Conservation (phyloP, 164 flowering plant species). For the Magnolia changhungtana region DNA sequence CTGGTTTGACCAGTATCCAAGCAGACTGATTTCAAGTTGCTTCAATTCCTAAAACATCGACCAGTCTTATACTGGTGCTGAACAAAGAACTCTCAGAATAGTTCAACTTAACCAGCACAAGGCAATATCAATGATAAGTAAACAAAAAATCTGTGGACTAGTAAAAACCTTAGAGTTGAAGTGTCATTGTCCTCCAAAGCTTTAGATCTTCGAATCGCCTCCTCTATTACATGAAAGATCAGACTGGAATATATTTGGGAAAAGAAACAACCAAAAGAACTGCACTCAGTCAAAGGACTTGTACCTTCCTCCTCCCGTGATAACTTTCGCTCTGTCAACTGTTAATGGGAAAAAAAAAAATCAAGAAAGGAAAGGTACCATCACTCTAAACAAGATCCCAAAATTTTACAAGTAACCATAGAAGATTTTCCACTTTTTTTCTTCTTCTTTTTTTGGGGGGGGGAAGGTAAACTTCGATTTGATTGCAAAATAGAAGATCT, state of each 20-base stretch:
- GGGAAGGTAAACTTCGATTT: too few species aligned
- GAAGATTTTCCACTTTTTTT: background rate
- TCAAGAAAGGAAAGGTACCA: too few species aligned
- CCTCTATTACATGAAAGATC: slow-evolving; percentile 41
- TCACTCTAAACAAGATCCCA: too few species aligned
- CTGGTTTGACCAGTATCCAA: background rate
- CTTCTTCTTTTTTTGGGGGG: too few species aligned
- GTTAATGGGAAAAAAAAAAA: slow-evolving; percentile 13
- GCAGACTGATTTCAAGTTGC: background rate
- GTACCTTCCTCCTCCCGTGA: slow-evolving; percentile 77
- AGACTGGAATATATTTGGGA: background rate
- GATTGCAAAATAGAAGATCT: too few species aligned
- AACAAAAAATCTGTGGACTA: background rate
- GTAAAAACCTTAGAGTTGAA: slow-evolving; percentile 55
- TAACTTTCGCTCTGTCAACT: slow-evolving; percentile 66
- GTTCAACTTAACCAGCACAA: background rate
- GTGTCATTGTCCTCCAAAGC: slow-evolving; percentile 65
- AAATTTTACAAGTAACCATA: background rate
- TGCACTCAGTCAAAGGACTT: background rate
- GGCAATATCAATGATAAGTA: background rate
- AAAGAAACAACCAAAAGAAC: background rate
- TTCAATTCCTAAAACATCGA: background rate
- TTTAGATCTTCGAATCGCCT: slow-evolving; percentile 71
- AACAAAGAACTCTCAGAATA: background rate
- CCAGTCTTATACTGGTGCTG: background rate